A percentile compares a stretch with the other conserved stretches of the same genome.
These are phyloP conservation scores for Lachancea sp. DNA, from an alignment of 805 yeast species.

Conservation along the genomic window DNA sequence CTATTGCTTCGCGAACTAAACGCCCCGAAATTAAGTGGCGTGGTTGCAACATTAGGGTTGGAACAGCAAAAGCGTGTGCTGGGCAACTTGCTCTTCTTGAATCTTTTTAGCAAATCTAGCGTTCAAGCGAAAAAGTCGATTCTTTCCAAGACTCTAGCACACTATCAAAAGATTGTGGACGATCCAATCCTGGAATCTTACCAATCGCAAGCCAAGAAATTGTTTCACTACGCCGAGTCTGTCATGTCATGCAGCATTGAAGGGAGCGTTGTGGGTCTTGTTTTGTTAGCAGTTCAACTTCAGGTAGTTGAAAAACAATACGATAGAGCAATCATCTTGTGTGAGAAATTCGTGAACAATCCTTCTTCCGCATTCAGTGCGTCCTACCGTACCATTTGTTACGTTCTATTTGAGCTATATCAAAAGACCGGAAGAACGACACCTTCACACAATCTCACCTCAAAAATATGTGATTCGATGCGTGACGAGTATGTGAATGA, in stretches of 20 bases:
- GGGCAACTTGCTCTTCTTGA: conserved; percentile 20
- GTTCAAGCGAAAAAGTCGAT: conserved; percentile 15
- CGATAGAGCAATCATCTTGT: conserved; percentile 27
- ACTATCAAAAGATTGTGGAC: conserved; percentile 20
- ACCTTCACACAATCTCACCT: conserved; percentile 18
- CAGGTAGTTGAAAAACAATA: conserved; percentile 23
- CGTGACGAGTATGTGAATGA: conserved; percentile 4
- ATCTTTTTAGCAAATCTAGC: conserved; percentile 23
- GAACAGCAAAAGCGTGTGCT: conserved; percentile 23
- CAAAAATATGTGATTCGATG: conserved; percentile 8
- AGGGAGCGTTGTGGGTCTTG: conserved; percentile 20
- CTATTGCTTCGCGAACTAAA: conserved; percentile 33
- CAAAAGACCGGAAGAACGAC: conserved; percentile 17
- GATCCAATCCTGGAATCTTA: conserved; percentile 25
- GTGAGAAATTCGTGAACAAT: conserved; percentile 20
- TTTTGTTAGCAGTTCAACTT: conserved; percentile 25
- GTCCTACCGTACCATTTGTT: conserved; percentile 13
- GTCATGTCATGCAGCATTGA: conserved; percentile 18
- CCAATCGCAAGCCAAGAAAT: conserved; percentile 26
- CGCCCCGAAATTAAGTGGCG: conserved; percentile 17
- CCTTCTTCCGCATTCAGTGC: neutral
- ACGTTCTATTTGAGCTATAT: conserved; percentile 24
- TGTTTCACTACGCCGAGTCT: conserved; percentile 19
- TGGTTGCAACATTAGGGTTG: conserved; percentile 19
- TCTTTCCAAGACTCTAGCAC: conserved; percentile 21